Conservation (phyloP, 2,329 filamentous ascomycete genomes). For the Fusarium aywerte region DNA sequence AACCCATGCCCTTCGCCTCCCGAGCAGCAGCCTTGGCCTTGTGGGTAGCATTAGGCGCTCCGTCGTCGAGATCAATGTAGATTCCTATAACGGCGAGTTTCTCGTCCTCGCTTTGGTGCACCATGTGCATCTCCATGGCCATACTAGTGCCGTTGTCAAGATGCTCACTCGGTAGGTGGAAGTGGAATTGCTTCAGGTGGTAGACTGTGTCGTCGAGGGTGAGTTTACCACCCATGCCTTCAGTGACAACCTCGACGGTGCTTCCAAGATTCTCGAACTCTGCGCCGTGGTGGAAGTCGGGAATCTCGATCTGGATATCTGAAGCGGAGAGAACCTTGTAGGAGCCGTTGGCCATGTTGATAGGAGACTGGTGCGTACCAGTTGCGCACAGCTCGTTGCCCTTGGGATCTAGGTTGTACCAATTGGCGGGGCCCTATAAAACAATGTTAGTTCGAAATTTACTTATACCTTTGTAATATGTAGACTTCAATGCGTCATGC, state of each 20-base stretch:
- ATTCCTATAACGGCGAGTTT: constrained; percentile 47
- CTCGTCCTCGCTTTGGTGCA: constrained; percentile 36
- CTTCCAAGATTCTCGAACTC: constrained; percentile 64
- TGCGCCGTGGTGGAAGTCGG: constrained; percentile 50
- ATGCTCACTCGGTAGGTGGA: constrained; percentile 70
- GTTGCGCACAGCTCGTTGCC: constrained; percentile 59
- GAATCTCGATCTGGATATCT: constrained; percentile 51
- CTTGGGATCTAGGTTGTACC: constrained; percentile 57
- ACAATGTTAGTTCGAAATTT: neutral
- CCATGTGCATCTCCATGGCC: constrained; percentile 49
- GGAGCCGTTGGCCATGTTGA: constrained; percentile 57
- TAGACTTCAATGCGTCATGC: accelerated
- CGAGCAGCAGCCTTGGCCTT: neutral
- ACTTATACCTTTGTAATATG: neutral
- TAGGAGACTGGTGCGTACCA: constrained; percentile 65
- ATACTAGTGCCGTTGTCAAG: constrained; percentile 54
- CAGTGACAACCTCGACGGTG: constrained; percentile 60
- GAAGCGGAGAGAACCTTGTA: constrained; percentile 48
- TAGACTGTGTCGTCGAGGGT: constrained; percentile 54
- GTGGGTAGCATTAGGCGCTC: neutral
- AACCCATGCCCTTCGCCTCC: neutral
- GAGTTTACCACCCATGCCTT: constrained; percentile 58
- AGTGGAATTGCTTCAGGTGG: constrained; percentile 66
- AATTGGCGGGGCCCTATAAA: constrained; percentile 61
- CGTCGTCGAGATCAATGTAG: constrained; percentile 42